Evolutionary conservation across 2,329 filamentous ascomycete species (phyloP), one percentile per base, ranked within the genome.

Genomic region (Blumeria hordei): DNA sequence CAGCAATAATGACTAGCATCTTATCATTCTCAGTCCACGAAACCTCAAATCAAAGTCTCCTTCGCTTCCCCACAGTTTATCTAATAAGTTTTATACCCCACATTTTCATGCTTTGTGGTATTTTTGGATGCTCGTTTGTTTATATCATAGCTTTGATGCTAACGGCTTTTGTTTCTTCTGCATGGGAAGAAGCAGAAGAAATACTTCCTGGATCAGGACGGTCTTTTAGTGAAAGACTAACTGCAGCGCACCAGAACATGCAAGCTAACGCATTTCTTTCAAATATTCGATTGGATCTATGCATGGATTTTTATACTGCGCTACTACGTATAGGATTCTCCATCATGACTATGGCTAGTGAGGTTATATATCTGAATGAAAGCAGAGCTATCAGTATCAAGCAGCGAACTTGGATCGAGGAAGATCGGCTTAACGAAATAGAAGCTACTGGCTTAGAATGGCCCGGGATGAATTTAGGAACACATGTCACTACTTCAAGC

Each of bases 61-160:
- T 95, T 44, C 78, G 86, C 58, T 95, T 94, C 60, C 92, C 92
- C 3, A 95, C 88, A 0, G 88, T 96, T 43, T 95, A 86, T 63
- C 88, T 96, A 57, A 83, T 96, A 34, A 87, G 90, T 0, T 95
- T 96, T 65, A 83, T 96, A 37, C 92, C 92, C 1, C 90, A 96
- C 66, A 74, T 96, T n/a, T 71, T 94, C 28, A 85, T 96, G 11
- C 69, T 96, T 1, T 62, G 76, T 7, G 92, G 90, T 0, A 94
- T 95, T 50, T 57, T 78, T 5, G 70, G 82, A 14, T 96, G 92
- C 64, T 72, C 77, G 2, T 64, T 72, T 7, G 93, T 98, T 51
- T 96, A 96, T 65, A 69, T 70, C 0, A 62, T 92, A 21, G 88
- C 90, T 3, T 70, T 96, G 33, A 56, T 81, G 0, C 73, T 95